A percentile compares a stretch with the other conserved stretches of the same genome.
These are phyloP conservation scores for Immersiella caudata DNA, from an alignment of 495 filamentous ascomycete species.

Conservation along the genomic window DNA sequence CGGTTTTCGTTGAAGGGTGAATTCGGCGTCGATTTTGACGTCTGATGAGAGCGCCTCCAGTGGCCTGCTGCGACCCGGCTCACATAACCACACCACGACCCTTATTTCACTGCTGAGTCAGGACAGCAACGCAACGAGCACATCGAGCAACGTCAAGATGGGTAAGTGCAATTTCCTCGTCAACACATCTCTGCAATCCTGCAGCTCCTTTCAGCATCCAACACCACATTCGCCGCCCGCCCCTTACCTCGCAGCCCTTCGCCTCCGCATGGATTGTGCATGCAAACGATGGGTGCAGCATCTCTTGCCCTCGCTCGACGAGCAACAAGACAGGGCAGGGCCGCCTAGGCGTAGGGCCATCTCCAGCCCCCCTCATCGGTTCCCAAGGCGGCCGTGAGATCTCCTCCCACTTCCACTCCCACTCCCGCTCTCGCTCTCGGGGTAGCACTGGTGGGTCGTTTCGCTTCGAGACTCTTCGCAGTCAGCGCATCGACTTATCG, in stretches of 20 bases:
- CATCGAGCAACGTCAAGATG: conserved; percentile 23
- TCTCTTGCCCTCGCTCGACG: background rate
- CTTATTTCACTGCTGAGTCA: conserved; percentile 31
- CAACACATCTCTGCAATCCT: conserved; percentile 4
- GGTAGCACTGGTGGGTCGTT: no score
- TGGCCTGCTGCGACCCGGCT: conserved; percentile 3
- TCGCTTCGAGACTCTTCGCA: background rate
- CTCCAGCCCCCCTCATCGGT: background rate
- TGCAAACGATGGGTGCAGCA: background rate
- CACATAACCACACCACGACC: conserved; percentile 2
- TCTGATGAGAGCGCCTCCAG: conserved; percentile 3
- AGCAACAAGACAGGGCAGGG: background rate
- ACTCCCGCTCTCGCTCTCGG: no score
- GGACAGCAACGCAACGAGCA: conserved; percentile 20
- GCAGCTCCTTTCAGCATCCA: conserved; percentile 1
- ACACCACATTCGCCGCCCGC: background rate
- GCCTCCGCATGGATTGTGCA: background rate
- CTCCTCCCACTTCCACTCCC: background rate
- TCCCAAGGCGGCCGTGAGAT: background rate
- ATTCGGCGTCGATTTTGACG: background rate
- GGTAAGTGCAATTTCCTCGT: conserved; percentile 25
- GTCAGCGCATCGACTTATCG: background rate
- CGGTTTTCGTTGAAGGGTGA: background rate
- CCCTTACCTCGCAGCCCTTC: conserved; percentile 1
- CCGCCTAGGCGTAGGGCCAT: background rate